Evolutionary conservation across 2,329 filamentous ascomycete genomes (phyloP).

Genomic region (Ceratocystis cacaofunesta): DNA sequence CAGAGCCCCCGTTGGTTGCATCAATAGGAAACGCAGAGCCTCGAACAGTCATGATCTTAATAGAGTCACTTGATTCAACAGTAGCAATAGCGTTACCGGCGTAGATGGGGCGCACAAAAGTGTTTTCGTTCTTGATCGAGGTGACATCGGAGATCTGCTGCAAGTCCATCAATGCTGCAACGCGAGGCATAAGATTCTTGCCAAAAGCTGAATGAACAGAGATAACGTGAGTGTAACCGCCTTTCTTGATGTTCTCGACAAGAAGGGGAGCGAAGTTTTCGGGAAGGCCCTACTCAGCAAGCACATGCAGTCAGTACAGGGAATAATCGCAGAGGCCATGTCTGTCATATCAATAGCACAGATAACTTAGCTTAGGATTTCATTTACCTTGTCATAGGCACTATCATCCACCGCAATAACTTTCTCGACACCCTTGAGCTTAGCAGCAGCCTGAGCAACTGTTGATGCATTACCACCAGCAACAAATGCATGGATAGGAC

Average conservation of each 20-base stretch:
- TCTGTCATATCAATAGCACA: not conserved
- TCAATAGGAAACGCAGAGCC: conserved; percentile 79
- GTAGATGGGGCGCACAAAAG: conserved; percentile 92
- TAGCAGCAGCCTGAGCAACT: conserved; percentile 70
- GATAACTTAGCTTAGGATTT: not conserved
- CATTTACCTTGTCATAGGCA: conserved; percentile 75
- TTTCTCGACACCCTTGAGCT: conserved; percentile 82
- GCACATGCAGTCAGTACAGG: not conserved
- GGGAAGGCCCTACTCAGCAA: conserved; percentile 52
- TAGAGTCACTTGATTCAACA: conserved; percentile 71
- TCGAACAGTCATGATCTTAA: conserved; percentile 84
- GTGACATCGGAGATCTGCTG: conserved; percentile 93
- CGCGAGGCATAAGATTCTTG: conserved; percentile 83
- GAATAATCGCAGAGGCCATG: not conserved
- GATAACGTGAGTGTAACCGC: conserved; percentile 82
- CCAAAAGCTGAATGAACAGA: conserved; percentile 89
- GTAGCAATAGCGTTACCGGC: conserved; percentile 95
- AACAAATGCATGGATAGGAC: conserved; percentile 71
- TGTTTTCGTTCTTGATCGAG: conserved; percentile 73
- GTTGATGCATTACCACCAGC: conserved; percentile 64
- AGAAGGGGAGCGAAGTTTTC: conserved; percentile 91
- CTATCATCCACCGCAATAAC: conserved; percentile 76
- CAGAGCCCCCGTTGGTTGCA: conserved; percentile 55
- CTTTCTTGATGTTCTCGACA: conserved; percentile 93
- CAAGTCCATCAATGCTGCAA: conserved; percentile 78